Base-by-base conservation (phyloP, 2,329 filamentous ascomycete species). In the Pseudocercospora fijiensis region DNA sequence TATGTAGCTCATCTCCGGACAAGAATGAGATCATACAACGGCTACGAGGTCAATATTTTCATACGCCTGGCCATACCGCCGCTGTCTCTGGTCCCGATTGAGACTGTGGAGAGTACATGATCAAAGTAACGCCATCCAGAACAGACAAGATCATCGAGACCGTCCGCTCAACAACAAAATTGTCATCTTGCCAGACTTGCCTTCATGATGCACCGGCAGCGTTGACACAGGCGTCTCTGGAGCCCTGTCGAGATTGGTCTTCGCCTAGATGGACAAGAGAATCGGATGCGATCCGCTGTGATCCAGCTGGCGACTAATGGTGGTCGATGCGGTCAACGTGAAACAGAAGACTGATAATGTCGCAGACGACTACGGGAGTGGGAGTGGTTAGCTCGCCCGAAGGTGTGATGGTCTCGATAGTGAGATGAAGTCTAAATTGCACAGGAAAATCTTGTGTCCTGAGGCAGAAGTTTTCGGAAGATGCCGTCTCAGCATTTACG, bases 141-240 rank as follows among this genome's bases (percentile, higher is more conserved):
- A 28, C 11, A 37, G 49, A 41, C 58, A 20, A 33, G 53, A 64
- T 64, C 53, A n/a, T 53, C 58, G 58, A 64, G 47, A 33, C 58
- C 45, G 55, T 13, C 11, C 24, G 33, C 55, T 58, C 58, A 43
- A 55, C 30, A 49, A 45, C 43, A 33, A n/a, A 33, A 55, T 41
- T 33, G 57, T 52, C 57, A 53, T 63, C 61, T 56, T 59, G 47
- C 11, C 56, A 51, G 45, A 60, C 61, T 56, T 59, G 47, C 11
- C 56, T 24, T 20, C 43, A 59, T 27, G 11, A 18, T 22, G 49
- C 22, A 43, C 11, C 59, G 57, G 27, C 43, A 60, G 24, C 51
- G 26, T 61, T 26, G 55, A 61, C 53, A 58, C 28, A 56, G 53
- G 16, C 53, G 9, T 26, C 56, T 33, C 58, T 47, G 55, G 28